Evolutionary conservation across 2,329 filamentous ascomycete genomes (phyloP).

Genomic region (Fusarium virguliforme): DNA sequence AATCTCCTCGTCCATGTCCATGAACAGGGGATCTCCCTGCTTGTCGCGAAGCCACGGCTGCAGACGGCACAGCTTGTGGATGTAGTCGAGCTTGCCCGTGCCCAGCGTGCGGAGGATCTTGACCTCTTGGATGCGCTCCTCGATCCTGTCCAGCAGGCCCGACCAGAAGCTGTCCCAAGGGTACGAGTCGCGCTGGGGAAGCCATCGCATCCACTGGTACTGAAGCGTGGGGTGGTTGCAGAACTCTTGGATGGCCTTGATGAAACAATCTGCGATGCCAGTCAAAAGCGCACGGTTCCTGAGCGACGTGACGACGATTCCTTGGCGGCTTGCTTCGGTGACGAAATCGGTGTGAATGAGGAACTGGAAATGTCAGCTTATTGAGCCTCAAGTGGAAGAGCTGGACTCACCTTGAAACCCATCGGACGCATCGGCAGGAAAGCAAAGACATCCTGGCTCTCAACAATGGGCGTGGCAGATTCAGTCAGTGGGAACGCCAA

Average conservation of each 20-base stretch:
- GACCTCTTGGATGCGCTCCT: slow-evolving; percentile 25
- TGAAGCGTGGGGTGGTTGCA: slow-evolving; percentile 57
- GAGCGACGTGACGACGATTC: slow-evolving; percentile 56
- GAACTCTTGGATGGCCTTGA: slow-evolving; percentile 58
- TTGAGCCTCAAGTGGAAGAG: no score
- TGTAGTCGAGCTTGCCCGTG: slow-evolving; percentile 15
- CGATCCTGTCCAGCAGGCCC: slow-evolving; percentile 48
- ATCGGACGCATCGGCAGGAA: slow-evolving; percentile 63
- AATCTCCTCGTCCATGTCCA: slow-evolving; percentile 28
- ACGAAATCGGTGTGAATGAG: slow-evolving; percentile 68
- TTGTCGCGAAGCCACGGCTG: slow-evolving; percentile 30
- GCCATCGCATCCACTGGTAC: slow-evolving; percentile 64
- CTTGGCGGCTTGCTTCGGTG: slow-evolving; percentile 62
- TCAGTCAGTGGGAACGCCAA: slow-evolving; percentile 64
- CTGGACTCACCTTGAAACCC: slow-evolving; percentile 60
- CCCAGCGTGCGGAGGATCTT: slow-evolving; percentile 30
- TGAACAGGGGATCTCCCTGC: slow-evolving; percentile 38
- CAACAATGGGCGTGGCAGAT: slow-evolving; percentile 53
- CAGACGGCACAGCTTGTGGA: slow-evolving; percentile 25
- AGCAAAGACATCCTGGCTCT: slow-evolving; percentile 62
- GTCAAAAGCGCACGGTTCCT: slow-evolving; percentile 58
- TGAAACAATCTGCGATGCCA: slow-evolving; percentile 59
- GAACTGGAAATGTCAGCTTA: slow-evolving; percentile 53
- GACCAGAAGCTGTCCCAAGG: slow-evolving; percentile 52
- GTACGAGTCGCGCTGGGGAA: slow-evolving; percentile 54